phyloP scores from a whole-genome alignment of 441 rosid genomes.

The Mallotus japonicus region DNA sequence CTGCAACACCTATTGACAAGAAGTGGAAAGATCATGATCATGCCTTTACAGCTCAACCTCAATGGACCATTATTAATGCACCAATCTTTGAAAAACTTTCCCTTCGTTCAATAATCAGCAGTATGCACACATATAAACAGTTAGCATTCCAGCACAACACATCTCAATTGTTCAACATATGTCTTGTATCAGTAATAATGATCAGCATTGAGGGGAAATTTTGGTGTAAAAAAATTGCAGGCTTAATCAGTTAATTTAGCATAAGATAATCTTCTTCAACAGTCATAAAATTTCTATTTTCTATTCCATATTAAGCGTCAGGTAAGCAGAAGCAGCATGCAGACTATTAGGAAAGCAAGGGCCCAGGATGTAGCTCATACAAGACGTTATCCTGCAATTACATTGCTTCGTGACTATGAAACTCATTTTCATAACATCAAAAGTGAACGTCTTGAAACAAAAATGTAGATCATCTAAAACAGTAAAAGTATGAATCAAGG shows the following conservation, averaged over 20 bases:
- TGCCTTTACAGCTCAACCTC: background rate
- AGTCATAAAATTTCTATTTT: too few species aligned
- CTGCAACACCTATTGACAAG: slow-evolving; percentile 44
- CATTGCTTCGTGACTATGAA: background rate
- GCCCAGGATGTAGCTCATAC: background rate
- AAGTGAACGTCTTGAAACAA: background rate
- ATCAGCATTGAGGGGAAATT: background rate
- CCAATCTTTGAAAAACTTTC: too few species aligned
- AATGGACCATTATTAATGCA: too few species aligned
- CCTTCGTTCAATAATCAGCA: too few species aligned
- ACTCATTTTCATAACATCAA: background rate
- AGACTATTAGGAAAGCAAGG: background rate
- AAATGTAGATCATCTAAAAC: too few species aligned
- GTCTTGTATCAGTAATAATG: background rate
- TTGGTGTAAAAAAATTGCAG: background rate
- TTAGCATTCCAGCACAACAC: background rate
- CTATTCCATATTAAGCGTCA: background rate
- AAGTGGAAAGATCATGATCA: background rate
- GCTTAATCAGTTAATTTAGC: background rate
- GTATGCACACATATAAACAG: too few species aligned
- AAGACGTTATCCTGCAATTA: too few species aligned
- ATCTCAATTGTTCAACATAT: background rate
- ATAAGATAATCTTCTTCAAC: background rate
- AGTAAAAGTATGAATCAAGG: too few species aligned
- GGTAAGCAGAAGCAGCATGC: background rate